Evolutionary conservation across 202 grass and related monocot species (phyloP), one percentile per base, ranked within the genome.

Genomic region (Alloteropsis angusta): DNA sequence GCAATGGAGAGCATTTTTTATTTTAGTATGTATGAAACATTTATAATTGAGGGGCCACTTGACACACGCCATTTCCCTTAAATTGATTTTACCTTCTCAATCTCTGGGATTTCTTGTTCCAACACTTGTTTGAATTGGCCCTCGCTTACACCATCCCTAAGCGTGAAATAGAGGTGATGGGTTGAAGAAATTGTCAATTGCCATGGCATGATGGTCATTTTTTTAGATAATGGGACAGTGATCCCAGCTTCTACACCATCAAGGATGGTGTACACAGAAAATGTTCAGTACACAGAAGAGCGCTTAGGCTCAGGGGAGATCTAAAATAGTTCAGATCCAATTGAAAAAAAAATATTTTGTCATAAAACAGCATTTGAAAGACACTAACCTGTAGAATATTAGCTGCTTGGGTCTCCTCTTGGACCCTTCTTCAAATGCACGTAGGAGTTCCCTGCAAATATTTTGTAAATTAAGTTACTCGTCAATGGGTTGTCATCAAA

Each of bases 101-200:
- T 88, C 59, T 57, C 39, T 1, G 75, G 78, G 28, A 88, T 85
- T 67, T 88, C 82, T 58, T 75, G 35, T 65, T 88, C 82, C 63
- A 85, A 4, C 41, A 91, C 89, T 36, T 72, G 48, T 26, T 65
- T 82, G 82, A 91, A 88, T 46, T 91, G 85, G 19, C 85, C 85
- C 54, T 91, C 85, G 4, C 85, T 91, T 62, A 88, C 74, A 1
- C 82, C 85, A 60, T 88, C 82, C 82, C 89, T 91, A 61, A 35
- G 3, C 0, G 49, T 1, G 18, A 53, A 74, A 60, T 4, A 3
- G 3, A 16, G 6, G 13, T 41, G 5, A 6, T 10, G 12, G 55
- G 5, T 26, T 28, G 55, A 16, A 60, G 15, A 11, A 67, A 23
- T n/a, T 53, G 53, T 80, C 32, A 72, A 30, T 39, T 44, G 6